phyloP scores from a whole-genome alignment of 495 filamentous ascomycete genomes.

The Penicillium macrosclerotiorum region DNA sequence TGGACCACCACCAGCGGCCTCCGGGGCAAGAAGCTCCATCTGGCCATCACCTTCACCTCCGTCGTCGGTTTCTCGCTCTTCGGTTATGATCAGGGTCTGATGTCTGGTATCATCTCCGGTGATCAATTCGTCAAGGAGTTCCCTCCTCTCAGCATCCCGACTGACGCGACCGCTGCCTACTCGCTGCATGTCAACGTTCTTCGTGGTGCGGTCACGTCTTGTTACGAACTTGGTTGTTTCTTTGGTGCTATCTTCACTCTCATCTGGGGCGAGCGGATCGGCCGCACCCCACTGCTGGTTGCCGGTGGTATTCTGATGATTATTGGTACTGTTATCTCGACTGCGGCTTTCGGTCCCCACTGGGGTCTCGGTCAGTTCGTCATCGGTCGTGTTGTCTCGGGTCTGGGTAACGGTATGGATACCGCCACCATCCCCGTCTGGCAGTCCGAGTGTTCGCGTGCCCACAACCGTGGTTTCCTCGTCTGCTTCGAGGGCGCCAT shows the following conservation, averaged over 20 bases:
- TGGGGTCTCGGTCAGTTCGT: conserved; percentile 65
- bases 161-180: background rate
- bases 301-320: conserved; percentile 70
- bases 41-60: conserved; percentile 38
- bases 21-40: conserved; percentile 34
- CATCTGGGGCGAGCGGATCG: conserved; percentile 62
- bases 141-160: conserved; percentile 44
- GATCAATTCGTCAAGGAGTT: conserved; percentile 66
- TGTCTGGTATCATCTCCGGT: conserved; percentile 77
- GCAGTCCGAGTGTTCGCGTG: conserved; percentile 69
- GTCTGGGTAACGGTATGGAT: conserved; percentile 73
- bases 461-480: conserved; percentile 72
- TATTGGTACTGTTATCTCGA: conserved; percentile 68
- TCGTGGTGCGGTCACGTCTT: conserved; percentile 75
- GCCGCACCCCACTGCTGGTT: conserved; percentile 60
- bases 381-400: conserved; percentile 68
- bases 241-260: conserved; percentile 73
- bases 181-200: conserved; percentile 58
- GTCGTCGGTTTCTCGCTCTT: conserved; percentile 69
- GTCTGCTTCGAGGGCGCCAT: conserved; percentile 80
- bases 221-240: conserved; percentile 78
- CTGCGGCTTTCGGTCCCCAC: conserved; percentile 45
- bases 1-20: conserved; percentile 40
- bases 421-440: conserved; percentile 75
- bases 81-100: conserved; percentile 70